A percentile compares a stretch with the other conserved stretches of the same genome.
phyloP scores from a whole-genome alignment of 2,329 filamentous ascomycete species.

The Fusarium verticillioides region DNA sequence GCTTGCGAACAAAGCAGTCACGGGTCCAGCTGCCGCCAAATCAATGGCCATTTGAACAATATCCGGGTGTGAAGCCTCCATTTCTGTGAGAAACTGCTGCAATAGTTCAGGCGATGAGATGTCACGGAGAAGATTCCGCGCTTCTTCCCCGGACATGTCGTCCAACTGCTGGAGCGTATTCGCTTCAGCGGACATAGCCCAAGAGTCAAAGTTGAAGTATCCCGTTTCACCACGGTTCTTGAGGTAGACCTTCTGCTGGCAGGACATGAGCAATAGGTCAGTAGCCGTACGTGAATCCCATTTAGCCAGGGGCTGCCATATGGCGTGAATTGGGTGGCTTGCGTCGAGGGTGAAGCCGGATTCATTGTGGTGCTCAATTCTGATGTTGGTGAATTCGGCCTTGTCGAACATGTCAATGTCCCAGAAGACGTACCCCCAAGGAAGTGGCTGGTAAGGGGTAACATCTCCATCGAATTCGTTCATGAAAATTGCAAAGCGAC shows the following conservation, averaged over 20 bases:
- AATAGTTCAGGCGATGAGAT: not conserved
- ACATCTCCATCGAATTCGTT: not conserved
- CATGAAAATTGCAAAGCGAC: not conserved
- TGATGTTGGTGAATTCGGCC: not conserved
- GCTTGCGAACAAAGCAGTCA: not conserved
- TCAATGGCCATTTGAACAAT: not conserved
- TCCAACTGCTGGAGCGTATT: not conserved
- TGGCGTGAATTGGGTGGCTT: not conserved
- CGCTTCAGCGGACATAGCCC: not conserved
- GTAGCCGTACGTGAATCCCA: not conserved
- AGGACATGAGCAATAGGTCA: not conserved
- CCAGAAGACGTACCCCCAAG: constrained; percentile 25
- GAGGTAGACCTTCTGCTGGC: not conserved
- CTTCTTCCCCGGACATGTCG: not conserved
- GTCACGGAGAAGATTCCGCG: not conserved
- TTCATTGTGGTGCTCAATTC: not conserved
- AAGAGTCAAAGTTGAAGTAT: constrained; percentile 13
- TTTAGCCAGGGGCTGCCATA: not conserved
- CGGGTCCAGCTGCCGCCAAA: not conserved
- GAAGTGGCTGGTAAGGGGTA: not conserved
- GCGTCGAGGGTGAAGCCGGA: not conserved
- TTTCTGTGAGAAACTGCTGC: not conserved
- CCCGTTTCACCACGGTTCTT: not conserved
- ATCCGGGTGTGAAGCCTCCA: not conserved
- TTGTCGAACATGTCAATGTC: constrained; percentile 15